Evolutionary conservation across 192 early-diverging fungal species (phyloP), one percentile per base, ranked within the genome.

Genomic region (Allomyces macrogynus): DNA sequence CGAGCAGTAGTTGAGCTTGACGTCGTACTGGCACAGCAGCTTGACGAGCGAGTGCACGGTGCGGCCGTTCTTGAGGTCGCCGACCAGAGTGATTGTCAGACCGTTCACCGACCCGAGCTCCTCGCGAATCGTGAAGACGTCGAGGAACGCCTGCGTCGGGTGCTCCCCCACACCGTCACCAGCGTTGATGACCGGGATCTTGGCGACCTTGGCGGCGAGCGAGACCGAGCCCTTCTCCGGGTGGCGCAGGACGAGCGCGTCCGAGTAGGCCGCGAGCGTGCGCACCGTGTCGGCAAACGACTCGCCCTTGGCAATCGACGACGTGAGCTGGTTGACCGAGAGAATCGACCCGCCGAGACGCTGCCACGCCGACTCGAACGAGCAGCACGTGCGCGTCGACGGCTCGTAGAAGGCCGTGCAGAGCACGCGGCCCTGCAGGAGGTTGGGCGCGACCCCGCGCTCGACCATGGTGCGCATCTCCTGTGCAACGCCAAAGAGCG

Each of bases 131-230:
- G 90, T 94, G 69, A 90, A 95, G 18, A 87, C 79, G 71, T 99
- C 95, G 64, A 98, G 79, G 79, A 98, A 89, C 60, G 93, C 95
- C 73, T 98, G 95, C 42, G 93, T 91, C 43, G 95, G 95, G 77
- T 98, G 95, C 81, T 98, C 95, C 42, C 95, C 95, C 44, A 84
- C 80, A 62, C 95, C 95, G 71, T 99, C 93, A 63, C 95, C 95
- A 43, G 92, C 95, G 68, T 95, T 96, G 73, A 99, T 88, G 22
- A 99, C 80, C 7, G 95, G 95, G 18, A 94, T 84, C 70, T 84
- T 87, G 42, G 89, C 86, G 75, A 83, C 88, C 72, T 87, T 92
- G 32, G 95, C 87, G 24, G 91, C 95, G 23, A 79, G 68, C 64
- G 81, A 74, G 24, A 86, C 88, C 68, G 84, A 88, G 27, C 92